Conservation (phyloP, 2,329 filamentous ascomycete species). For the Clarireedia homoeocarpa region DNA sequence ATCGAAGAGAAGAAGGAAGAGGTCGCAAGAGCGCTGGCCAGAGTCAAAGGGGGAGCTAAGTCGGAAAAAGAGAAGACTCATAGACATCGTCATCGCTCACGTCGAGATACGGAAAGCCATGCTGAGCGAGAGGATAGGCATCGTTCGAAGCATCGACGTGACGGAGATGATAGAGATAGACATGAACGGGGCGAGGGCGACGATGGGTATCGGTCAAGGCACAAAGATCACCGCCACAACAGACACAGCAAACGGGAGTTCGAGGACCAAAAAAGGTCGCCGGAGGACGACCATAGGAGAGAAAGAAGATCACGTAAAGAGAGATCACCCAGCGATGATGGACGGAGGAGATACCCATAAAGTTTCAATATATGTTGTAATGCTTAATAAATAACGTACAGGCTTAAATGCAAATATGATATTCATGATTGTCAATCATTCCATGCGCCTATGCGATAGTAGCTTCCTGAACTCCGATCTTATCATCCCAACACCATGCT, state of each 20-base stretch:
- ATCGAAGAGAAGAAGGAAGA: slow-evolving; percentile 89
- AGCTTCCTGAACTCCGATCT: slow-evolving; percentile 1
- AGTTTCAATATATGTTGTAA: not conserved
- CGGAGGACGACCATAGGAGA: slow-evolving; percentile 8
- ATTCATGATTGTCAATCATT: not conserved
- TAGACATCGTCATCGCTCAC: slow-evolving; percentile 22
- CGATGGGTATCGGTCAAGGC: slow-evolving; percentile 12
- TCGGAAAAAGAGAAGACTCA: slow-evolving; percentile 20
- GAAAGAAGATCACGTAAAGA: slow-evolving; percentile 1
- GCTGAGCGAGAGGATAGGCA: slow-evolving; percentile 10
- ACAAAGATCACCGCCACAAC: slow-evolving; percentile 10
- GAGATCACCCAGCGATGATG: slow-evolving; percentile 5
- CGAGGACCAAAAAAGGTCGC: slow-evolving; percentile 1
- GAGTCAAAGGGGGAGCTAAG: slow-evolving; percentile 33
- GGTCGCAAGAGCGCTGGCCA: slow-evolving; percentile 61
- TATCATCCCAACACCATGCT: not conserved
- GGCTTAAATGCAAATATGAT: not conserved
- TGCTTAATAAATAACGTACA: not conserved
- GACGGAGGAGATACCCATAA: slow-evolving; percentile 11
- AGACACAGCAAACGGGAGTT: not conserved
- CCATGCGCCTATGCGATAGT: not conserved
- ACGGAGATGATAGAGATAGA: slow-evolving; percentile 5
- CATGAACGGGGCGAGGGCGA: slow-evolving; percentile 7
- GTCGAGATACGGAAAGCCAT: slow-evolving; percentile 12
- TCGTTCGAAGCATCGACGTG: slow-evolving; percentile 10